phyloP scores from a whole-genome alignment of 495 filamentous ascomycete genomes.

The Penicillium roqueforti region DNA sequence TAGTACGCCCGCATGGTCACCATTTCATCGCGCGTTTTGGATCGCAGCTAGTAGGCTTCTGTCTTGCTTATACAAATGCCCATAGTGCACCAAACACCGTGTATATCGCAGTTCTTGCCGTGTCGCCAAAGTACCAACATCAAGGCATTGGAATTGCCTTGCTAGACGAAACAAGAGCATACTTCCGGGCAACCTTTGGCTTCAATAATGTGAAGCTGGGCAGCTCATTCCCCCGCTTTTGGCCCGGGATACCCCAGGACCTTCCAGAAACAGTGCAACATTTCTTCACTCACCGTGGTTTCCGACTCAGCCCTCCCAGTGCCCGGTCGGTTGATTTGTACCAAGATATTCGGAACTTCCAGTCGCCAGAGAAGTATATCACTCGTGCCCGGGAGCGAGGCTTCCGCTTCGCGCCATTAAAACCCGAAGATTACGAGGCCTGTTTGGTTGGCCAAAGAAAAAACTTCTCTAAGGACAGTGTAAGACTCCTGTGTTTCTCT shows the following conservation, averaged over 20 bases:
- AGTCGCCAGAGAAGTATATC: constrained; percentile 35
- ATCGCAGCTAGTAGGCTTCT: constrained; percentile 39
- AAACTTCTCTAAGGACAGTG: constrained; percentile 41
- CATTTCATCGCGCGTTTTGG: constrained; percentile 37
- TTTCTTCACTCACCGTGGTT: constrained; percentile 47
- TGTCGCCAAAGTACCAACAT: constrained; percentile 34
- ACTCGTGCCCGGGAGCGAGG: constrained; percentile 30
- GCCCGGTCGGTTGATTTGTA: constrained; percentile 42
- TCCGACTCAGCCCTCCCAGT: constrained; percentile 26
- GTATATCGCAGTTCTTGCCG: constrained; percentile 41
- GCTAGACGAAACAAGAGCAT: constrained; percentile 30
- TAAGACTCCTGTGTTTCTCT: constrained; percentile 15
- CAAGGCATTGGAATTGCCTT: constrained; percentile 44
- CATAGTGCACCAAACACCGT: constrained; percentile 24
- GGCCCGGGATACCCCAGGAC: constrained; percentile 44
- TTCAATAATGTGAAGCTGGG: constrained; percentile 31
- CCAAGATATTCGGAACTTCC: constrained; percentile 36
- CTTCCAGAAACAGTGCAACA: constrained; percentile 32
- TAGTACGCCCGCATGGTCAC: constrained; percentile 23
- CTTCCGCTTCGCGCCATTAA: constrained; percentile 41
- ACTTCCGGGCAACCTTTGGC: constrained; percentile 25
- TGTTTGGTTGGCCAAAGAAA: constrained; percentile 42
- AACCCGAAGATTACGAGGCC: constrained; percentile 36
- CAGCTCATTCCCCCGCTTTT: constrained; percentile 48
- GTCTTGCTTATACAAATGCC: constrained; percentile 34